These are phyloP conservation scores for Inga oerstediana DNA, from an alignment of 306 rosid species.

Conservation along the genomic window DNA sequence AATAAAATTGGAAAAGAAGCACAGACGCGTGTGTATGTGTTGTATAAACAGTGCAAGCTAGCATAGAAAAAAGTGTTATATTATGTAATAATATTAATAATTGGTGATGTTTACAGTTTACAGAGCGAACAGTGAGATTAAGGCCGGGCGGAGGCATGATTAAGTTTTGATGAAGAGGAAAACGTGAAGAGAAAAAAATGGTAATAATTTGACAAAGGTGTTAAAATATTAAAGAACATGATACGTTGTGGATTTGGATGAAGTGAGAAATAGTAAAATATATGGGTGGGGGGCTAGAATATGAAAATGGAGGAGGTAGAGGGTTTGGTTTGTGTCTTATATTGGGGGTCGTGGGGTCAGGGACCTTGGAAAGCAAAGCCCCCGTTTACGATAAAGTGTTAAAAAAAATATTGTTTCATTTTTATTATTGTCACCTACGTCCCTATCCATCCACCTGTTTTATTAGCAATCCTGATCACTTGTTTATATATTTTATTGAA, in stretches of 20 bases:
- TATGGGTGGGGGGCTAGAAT: neutral
- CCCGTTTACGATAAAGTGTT: neutral
- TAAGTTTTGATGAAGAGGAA: neutral
- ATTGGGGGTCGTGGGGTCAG: neutral
- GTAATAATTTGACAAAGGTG: neutral
- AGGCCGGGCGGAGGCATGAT: neutral
- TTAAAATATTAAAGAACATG: neutral
- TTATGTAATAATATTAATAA: neutral
- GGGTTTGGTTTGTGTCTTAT: constrained; percentile 19
- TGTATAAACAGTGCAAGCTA: neutral
- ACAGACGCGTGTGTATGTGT: neutral
- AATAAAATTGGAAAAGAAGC: neutral
- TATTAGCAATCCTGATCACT: neutral
- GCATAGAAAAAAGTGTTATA: neutral
- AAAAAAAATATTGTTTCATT: neutral
- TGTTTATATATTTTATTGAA: neutral
- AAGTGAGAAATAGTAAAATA: neutral
- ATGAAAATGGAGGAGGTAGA: neutral
- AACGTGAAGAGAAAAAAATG: neutral
- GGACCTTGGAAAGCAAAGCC: neutral
- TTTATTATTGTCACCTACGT: neutral
- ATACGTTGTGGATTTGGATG: neutral
- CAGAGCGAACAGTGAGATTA: neutral
- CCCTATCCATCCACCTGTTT: constrained; percentile 5
- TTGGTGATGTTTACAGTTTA: neutral